A percentile compares a stretch with the other conserved stretches of the same genome.
Evolutionary conservation across 768 basidiomycete genomes (phyloP).

Genomic region (Tricholoma terreum): DNA sequence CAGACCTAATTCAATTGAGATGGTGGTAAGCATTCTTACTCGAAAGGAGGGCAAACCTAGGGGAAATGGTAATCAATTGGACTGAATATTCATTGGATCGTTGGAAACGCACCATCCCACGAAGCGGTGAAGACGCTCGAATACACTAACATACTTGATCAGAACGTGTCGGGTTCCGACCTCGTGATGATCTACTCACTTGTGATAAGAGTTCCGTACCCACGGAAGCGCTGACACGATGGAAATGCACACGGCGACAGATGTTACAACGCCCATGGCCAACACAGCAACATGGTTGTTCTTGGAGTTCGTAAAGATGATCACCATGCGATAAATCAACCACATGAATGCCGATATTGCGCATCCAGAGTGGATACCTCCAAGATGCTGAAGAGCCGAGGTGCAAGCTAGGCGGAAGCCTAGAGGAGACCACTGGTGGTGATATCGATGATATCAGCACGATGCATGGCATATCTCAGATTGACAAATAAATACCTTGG

Average conservation of each 20-base stretch:
- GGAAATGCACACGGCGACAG: conserved; percentile 53
- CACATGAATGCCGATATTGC: conserved; percentile 71
- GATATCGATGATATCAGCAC: conserved; percentile 5
- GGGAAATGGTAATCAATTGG: background rate
- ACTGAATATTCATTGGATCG: conserved; percentile 31
- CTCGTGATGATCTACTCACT: conserved; percentile 40
- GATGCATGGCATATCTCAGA: background rate
- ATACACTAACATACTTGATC: conserved; percentile 45
- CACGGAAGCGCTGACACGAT: conserved; percentile 71
- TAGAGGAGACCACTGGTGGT: conserved; percentile 43
- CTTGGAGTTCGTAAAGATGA: conserved; percentile 49
- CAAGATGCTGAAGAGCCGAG: conserved; percentile 72
- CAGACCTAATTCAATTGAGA: background rate
- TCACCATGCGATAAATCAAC: conserved; percentile 61
- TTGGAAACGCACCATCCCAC: conserved; percentile 63
- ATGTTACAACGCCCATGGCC: conserved; percentile 54
- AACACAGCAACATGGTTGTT: conserved; percentile 54
- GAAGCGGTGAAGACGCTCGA: conserved; percentile 79
- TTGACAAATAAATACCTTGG: conserved; percentile 51
- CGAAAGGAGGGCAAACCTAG: background rate
- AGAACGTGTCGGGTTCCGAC: background rate
- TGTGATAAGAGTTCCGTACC: conserved; percentile 79
- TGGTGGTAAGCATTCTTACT: background rate
- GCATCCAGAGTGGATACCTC: conserved; percentile 84
- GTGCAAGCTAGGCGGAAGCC: conserved; percentile 67